Evolutionary conservation across 2,329 filamentous ascomycete species (phyloP).

Genomic region (Pseudofabraea citricarpa): DNA sequence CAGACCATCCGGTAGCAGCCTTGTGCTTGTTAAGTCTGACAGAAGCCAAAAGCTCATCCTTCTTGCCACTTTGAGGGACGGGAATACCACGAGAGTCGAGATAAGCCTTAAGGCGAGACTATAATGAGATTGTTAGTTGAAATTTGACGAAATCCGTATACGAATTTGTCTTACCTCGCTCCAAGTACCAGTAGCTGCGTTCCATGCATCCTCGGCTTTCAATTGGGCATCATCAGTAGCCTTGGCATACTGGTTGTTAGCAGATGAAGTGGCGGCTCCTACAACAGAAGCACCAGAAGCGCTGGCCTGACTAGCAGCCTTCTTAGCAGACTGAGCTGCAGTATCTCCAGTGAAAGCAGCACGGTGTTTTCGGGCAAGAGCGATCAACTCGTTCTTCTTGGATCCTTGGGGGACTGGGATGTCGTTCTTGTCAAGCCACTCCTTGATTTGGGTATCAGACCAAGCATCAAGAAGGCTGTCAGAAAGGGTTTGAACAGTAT

Average conservation of each 20-base stretch:
- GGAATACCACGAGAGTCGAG: conserved; percentile 73
- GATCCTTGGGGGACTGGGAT: conserved; percentile 90
- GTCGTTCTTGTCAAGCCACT: conserved; percentile 86
- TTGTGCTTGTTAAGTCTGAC: conserved; percentile 72
- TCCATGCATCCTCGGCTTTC: conserved; percentile 62
- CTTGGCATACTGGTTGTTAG: conserved; percentile 70
- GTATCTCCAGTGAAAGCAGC: conserved; percentile 67
- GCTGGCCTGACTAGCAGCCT: conserved; percentile 67
- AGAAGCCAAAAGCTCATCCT: conserved; percentile 67
- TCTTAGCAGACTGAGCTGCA: conserved; percentile 50
- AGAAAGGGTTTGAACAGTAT: conserved; percentile 69
- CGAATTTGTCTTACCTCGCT: conserved; percentile 47
- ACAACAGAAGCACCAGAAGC: conserved; percentile 55
- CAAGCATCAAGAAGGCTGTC: conserved; percentile 85
- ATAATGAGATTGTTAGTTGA: neutral
- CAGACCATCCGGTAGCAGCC: conserved; percentile 60
- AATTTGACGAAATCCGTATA: neutral
- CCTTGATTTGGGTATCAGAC: conserved; percentile 86
- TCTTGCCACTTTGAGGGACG: conserved; percentile 66
- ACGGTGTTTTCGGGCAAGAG: conserved; percentile 83
- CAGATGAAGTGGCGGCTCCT: conserved; percentile 70
- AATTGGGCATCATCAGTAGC: conserved; percentile 65
- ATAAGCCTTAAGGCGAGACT: conserved; percentile 66
- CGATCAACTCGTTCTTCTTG: conserved; percentile 79
- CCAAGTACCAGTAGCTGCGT: conserved; percentile 58